Evolutionary conservation across 129 eudicot genomes (phyloP).

Genomic region (Apium graveolens): DNA sequence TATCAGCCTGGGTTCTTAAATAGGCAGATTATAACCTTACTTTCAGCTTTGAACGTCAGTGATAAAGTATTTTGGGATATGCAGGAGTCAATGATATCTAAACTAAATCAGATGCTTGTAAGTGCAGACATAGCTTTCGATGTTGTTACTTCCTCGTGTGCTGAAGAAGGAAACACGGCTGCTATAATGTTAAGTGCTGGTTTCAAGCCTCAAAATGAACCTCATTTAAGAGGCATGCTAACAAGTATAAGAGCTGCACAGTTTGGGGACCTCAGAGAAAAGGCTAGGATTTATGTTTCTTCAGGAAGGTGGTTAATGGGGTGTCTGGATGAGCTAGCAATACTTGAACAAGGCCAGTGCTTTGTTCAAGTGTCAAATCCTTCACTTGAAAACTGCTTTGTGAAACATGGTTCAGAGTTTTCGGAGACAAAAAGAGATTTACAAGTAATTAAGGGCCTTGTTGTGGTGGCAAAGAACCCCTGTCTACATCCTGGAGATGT

Average conservation of each 20-base stretch:
- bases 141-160: slow-evolving; percentile 39
- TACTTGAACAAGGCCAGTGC: slow-evolving; percentile 52
- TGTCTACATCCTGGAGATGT: slow-evolving; percentile 64
- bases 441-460: slow-evolving; percentile 36
- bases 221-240: slow-evolving; percentile 46
- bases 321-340: slow-evolving; percentile 40
- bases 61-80: slow-evolving; percentile 44
- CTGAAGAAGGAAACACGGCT: slow-evolving; percentile 44
- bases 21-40: slow-evolving; percentile 45
- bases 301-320: slow-evolving; percentile 66
- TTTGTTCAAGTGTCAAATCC: slow-evolving; percentile 48
- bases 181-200: slow-evolving; percentile 58
- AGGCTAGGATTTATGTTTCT: slow-evolving; percentile 47
- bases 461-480: slow-evolving; percentile 51
- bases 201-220: slow-evolving; percentile 42
- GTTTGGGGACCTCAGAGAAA: slow-evolving; percentile 44
- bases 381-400: slow-evolving; percentile 35
- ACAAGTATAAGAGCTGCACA: slow-evolving; percentile 47
- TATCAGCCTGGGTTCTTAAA: slow-evolving; percentile 51
- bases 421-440: slow-evolving; percentile 22
- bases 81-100: slow-evolving; percentile 41
- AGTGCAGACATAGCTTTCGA: slow-evolving; percentile 35
- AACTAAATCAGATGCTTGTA: slow-evolving; percentile 32
- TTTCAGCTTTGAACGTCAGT: slow-evolving; percentile 34
- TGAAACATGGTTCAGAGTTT: slow-evolving; percentile 39